Evolutionary conservation across 441 rosid genomes (phyloP).

Genomic region (Erysimum cheiri): DNA sequence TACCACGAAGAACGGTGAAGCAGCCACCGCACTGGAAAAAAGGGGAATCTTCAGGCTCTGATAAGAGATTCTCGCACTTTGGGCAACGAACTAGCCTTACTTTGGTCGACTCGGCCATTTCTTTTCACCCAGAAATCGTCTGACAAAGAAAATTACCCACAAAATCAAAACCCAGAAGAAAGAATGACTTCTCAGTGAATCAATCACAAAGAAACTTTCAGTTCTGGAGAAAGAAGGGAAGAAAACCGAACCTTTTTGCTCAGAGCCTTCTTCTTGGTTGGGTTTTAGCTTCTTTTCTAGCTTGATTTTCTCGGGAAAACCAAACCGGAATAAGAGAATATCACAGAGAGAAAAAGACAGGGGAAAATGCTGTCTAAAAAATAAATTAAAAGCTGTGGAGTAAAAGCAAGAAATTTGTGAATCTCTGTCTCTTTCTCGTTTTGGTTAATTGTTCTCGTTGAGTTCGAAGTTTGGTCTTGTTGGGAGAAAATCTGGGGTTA

Average conservation of each 20-base stretch:
- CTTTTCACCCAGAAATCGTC: constrained; percentile 21
- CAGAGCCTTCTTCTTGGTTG: constrained; percentile 26
- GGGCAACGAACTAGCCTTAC: constrained; percentile 92
- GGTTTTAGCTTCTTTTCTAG: constrained; percentile 18
- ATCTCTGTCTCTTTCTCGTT: constrained; percentile 13
- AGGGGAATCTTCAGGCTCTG: constrained; percentile 84
- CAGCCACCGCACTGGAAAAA: constrained; percentile 96
- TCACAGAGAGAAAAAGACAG: constrained; percentile 35
- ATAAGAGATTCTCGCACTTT: constrained; percentile 84
- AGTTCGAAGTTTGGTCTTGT: constrained; percentile 44
- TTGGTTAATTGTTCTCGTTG: constrained; percentile 36
- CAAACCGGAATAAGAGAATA: constrained; percentile 28
- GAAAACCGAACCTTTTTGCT: constrained; percentile 25
- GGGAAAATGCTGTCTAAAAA: constrained; percentile 30
- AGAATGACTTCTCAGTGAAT: background rate
- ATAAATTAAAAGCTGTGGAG: background rate
- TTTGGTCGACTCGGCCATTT: constrained; percentile 69
- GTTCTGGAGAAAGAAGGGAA: background rate
- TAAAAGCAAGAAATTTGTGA: constrained; percentile 23
- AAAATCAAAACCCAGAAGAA: constrained; percentile 6
- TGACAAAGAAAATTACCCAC: constrained; percentile 34
- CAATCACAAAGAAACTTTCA: background rate
- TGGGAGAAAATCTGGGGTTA: constrained; percentile 37
- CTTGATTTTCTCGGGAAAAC: constrained; percentile 34
- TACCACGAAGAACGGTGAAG: constrained; percentile 82